Evolutionary conservation across 768 basidiomycete genomes (phyloP), one percentile per base, ranked within the genome.

Genomic region (Sarcomyxa edulis): DNA sequence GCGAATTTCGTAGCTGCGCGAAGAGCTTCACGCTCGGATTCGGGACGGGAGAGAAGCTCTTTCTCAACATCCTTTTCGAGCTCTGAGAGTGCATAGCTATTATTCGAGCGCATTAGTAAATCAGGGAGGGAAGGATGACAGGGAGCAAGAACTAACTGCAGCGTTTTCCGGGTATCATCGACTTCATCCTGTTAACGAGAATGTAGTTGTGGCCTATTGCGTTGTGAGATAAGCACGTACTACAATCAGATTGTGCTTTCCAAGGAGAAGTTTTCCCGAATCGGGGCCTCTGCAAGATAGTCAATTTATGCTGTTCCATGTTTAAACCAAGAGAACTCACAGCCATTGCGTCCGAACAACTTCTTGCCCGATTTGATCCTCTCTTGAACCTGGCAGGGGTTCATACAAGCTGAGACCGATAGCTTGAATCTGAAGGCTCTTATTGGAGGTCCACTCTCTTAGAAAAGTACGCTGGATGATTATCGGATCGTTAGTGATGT

Each of bases 321-420:
- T 32, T 18, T 37, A 35, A 32, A 27, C 21, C 24, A 24, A 28
- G 11, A 35, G 39, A 14, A 66, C 84, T 56, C 59, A 88, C 86
- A 98, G 68, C 96, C 96, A 99, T 61, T 99, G 96, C 11, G 94
- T 99, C 39, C 94, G 76, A 50, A 96, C 69, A 47, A 99, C 90
- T 57, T 96, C 83, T 43, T 66, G 73, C 34, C 88, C 88, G 35
- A 92, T 72, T 56, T 82, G 76, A 49, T 91, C 79, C 20, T 61
- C 78, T 1, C 78, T 78, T 3, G 78, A 74, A 12, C 82, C 89
- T 5, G 81, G 81, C 12, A 98, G 69, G 19, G 86, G 78, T 58
- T 99, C 96, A 51, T 99, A 99, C 3, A 99, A 71, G 5, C 92
- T 94, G 22, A 99, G 76, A 2, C 96, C 94, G 47, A 99, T 97